Percentiles rank a stretch among this genome's conserved stretches.
Conservation (phyloP, 306 rosid genomes). For the Fragaria nilgerrensis region DNA sequence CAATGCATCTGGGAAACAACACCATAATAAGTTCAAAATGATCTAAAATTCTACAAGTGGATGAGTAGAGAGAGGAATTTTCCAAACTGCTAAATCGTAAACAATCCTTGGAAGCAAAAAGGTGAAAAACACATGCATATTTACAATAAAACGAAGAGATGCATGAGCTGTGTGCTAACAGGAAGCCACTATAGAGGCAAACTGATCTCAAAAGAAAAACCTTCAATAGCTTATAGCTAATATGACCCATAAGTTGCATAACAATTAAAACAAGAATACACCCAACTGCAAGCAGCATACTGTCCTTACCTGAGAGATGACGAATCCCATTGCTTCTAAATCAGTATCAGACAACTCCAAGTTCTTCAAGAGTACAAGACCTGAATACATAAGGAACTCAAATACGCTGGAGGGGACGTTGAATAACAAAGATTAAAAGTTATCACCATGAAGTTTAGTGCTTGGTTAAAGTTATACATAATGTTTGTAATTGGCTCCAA, state of each 20-base stretch:
- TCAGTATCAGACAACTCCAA: constrained; percentile 71
- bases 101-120: background rate
- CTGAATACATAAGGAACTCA: constrained; percentile 26
- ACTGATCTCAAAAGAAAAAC: background rate
- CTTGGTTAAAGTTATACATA: background rate
- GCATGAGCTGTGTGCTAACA: background rate
- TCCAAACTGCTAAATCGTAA: background rate
- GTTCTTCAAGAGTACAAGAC: constrained; percentile 50
- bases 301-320: constrained; percentile 55
- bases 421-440: background rate
- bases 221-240: background rate
- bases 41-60: background rate
- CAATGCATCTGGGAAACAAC: background rate
- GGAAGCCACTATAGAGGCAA: background rate
- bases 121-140: background rate
- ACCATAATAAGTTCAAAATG: too few relatives aligned
- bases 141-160: background rate
- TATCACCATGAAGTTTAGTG: background rate
- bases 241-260: background rate
- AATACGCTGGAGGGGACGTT: background rate
- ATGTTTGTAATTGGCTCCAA: background rate
- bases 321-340: constrained; percentile 57
- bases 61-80: background rate
- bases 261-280: background rate
- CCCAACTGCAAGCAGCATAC: background rate